These are phyloP conservation scores for Arachis hypogaea DNA, from an alignment of 306 rosid genomes.

Conservation along the genomic window DNA sequence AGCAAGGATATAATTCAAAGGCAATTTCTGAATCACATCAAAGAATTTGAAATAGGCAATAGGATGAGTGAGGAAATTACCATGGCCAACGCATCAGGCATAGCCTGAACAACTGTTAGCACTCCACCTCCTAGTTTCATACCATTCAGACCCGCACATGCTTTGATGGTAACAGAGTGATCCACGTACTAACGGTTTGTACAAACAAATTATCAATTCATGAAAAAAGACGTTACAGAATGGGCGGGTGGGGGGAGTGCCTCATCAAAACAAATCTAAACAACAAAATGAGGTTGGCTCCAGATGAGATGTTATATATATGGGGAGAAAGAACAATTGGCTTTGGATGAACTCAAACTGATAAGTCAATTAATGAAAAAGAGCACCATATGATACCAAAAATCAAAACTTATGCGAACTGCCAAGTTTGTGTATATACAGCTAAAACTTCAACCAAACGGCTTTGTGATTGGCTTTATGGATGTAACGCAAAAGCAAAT, in stretches of 20 bases:
- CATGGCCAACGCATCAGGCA: slow-evolving; percentile 50
- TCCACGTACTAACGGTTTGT: slow-evolving; percentile 69
- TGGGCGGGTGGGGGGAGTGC: slow-evolving; percentile 4
- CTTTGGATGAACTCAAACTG: slow-evolving; percentile 1
- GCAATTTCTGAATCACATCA: slow-evolving; percentile 19
- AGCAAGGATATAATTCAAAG: slow-evolving; percentile 17
- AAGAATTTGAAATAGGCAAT: slow-evolving; percentile 20
- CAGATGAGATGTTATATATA: not conserved
- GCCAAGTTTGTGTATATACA: not conserved
- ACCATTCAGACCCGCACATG: slow-evolving; percentile 91
- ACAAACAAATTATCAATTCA: slow-evolving; percentile 38
- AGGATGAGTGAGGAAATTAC: slow-evolving; percentile 46
- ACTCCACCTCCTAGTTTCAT: slow-evolving; percentile 80
- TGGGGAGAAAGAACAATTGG: not conserved
- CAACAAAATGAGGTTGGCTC: slow-evolving; percentile 19
- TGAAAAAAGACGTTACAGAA: slow-evolving; percentile 9
- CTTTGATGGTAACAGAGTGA: slow-evolving; percentile 75
- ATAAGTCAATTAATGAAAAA: slow-evolving; percentile 6
- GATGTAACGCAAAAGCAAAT: not conserved
- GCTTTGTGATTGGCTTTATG: not conserved
- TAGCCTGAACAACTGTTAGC: slow-evolving; percentile 75
- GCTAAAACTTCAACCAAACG: not conserved
- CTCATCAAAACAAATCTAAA: slow-evolving; percentile 13
- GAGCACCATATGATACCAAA: not conserved
- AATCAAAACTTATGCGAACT: slow-evolving; percentile 15